Percentiles rank a stretch among this genome's conserved stretches.
Conservation (phyloP, 179 eudicot genomes). For the Beta lomatogona region DNA sequence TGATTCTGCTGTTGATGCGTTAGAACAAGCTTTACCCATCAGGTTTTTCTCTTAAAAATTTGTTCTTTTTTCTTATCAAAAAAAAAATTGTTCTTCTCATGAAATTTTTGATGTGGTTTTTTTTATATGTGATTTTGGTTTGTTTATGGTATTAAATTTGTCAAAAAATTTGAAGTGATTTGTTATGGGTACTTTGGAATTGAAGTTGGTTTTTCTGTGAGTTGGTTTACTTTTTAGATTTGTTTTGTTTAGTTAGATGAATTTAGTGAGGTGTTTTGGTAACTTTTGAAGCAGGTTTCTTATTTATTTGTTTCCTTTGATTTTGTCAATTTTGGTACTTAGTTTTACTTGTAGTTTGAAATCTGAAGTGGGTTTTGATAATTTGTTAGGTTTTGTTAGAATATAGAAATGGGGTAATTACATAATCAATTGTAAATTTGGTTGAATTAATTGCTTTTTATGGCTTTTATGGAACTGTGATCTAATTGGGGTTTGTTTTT, state of each 20-base stretch:
- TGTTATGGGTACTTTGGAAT: background rate
- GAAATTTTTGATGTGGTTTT: background rate
- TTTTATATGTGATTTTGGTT: background rate
- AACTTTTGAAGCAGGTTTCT: background rate
- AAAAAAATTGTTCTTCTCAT: too few species aligned
- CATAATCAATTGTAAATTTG: background rate
- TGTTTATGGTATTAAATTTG: background rate
- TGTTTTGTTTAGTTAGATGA: background rate
- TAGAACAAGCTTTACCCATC: conserved; percentile 41
- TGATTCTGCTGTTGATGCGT: conserved; percentile 38
- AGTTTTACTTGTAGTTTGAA: background rate
- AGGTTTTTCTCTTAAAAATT: conserved; percentile 23
- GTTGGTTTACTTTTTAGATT: background rate
- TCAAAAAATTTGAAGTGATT: background rate
- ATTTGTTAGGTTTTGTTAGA: background rate
- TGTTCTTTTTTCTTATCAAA: too few species aligned
- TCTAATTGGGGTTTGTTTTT: background rate
- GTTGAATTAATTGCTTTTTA: background rate
- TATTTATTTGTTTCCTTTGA: background rate
- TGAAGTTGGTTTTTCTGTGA: background rate
- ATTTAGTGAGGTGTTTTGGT: background rate
- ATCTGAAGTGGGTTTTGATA: background rate
- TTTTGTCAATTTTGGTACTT: background rate
- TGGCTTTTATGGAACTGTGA: background rate
- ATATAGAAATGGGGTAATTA: too few species aligned